Conservation (phyloP, 805 yeast species). For the Wickerhamomyces chaumierensis region DNA sequence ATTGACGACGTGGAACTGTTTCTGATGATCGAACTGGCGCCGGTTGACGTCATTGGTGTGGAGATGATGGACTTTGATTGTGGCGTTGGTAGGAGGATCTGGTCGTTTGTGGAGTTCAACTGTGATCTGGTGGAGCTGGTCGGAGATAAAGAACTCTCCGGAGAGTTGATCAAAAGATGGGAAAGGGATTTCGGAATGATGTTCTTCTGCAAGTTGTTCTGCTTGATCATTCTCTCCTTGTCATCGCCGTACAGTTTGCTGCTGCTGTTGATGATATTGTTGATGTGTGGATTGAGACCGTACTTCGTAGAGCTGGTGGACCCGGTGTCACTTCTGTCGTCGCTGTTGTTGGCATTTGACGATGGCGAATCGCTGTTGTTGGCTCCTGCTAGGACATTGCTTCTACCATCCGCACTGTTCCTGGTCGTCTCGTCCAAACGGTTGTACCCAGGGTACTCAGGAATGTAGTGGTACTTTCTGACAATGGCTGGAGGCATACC, state of each 20-base stretch:
- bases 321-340: background rate
- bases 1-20: constrained; percentile 4
- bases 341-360: background rate
- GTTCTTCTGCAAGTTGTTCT: constrained; percentile 37
- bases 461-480: constrained; percentile 25
- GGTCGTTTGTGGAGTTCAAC: background rate
- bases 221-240: constrained; percentile 33
- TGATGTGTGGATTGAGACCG: background rate
- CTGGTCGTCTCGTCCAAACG: constrained; percentile 13
- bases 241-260: constrained; percentile 23
- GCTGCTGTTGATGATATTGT: background rate
- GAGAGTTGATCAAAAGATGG: constrained; percentile 33
- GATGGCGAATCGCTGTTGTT: background rate
- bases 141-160: constrained; percentile 7
- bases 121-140: constrained; percentile 1
- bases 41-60: constrained; percentile 10
- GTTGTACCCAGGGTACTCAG: constrained; percentile 11
- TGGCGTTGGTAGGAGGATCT: constrained; percentile 1
- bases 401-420: constrained; percentile 12
- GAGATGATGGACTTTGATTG: constrained; percentile 4
- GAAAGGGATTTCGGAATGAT: constrained; percentile 45
- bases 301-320: background rate
- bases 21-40: constrained; percentile 11
- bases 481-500: constrained; percentile 55
- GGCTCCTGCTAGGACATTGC: constrained; percentile 3